A percentile compares a stretch with the other conserved stretches of the same genome.
These are phyloP conservation scores for Melocanna baccifera DNA, from an alignment of 176 grass and related monocot species.

Conservation along the genomic window DNA sequence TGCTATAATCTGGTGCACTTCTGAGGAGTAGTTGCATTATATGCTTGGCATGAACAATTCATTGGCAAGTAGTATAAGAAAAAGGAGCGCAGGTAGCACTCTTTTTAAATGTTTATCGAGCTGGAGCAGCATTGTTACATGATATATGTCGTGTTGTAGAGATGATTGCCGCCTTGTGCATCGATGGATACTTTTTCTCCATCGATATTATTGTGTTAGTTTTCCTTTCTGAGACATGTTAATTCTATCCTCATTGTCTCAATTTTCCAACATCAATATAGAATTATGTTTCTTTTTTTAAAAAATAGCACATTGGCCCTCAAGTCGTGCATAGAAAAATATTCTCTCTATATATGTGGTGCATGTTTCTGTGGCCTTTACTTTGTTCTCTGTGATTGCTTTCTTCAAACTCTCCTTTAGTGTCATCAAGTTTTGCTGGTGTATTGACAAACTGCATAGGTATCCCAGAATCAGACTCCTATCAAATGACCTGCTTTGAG, in stretches of 20 bases:
- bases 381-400: not conserved
- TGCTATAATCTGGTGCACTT: not conserved
- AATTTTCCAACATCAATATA: not conserved
- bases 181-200: not conserved
- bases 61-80: not conserved
- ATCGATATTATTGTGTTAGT: not conserved
- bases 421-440: not conserved
- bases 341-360: not conserved
- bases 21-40: not conserved
- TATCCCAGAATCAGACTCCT: not conserved
- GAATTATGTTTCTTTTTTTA: not conserved
- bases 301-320: not conserved
- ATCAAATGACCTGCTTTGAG: not conserved
- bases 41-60: not conserved
- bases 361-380: not conserved
- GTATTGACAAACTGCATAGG: not conserved
- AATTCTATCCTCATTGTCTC: not conserved
- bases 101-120: not conserved
- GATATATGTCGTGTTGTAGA: slow-evolving; percentile 3
- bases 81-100: not conserved
- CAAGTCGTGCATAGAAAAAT: not conserved
- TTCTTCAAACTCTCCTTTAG: not conserved
- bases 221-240: not conserved
- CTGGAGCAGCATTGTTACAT: not conserved
- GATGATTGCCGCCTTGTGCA: not conserved